Evolutionary conservation across 2,329 filamentous ascomycete species (phyloP).

Genomic region (Nannizzia gypsea): DNA sequence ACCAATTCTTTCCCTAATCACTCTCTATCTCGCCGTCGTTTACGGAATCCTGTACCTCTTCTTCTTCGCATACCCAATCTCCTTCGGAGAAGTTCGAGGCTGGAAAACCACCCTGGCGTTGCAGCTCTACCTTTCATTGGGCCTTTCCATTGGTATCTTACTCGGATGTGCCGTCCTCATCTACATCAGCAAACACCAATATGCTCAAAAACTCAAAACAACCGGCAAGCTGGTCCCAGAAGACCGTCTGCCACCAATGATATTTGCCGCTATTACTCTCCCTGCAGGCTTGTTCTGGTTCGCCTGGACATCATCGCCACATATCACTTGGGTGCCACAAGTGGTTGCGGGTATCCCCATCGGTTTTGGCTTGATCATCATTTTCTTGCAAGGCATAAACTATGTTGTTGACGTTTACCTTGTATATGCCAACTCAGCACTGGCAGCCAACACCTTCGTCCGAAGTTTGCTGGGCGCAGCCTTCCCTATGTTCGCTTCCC

Average conservation of each 20-base stretch:
- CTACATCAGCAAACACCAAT: constrained; percentile 31
- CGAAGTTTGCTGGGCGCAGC: constrained; percentile 67
- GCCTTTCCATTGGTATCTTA: constrained; percentile 35
- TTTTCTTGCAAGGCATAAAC: constrained; percentile 34
- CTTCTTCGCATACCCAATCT: constrained; percentile 33
- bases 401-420: constrained; percentile 51
- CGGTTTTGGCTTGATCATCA: constrained; percentile 34
- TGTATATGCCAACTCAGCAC: constrained; percentile 43
- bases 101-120: constrained; percentile 30
- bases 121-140: constrained; percentile 38
- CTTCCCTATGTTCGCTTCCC: constrained; percentile 56
- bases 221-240: constrained; percentile 29
- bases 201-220: constrained; percentile 29
- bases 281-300: constrained; percentile 39
- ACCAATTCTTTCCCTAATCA: constrained; percentile 39
- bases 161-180: constrained; percentile 28
- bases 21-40: constrained; percentile 32
- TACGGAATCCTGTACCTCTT: constrained; percentile 26
- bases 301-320: constrained; percentile 34
- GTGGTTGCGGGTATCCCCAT: constrained; percentile 34
- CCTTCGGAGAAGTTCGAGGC: constrained; percentile 32
- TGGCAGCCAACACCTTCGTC: constrained; percentile 74
- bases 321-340: constrained; percentile 36
- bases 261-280: constrained; percentile 32
- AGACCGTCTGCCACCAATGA: constrained; percentile 36